Base-by-base conservation (phyloP, 352 stramenopile species). In the Phytopythium delawarense region DNA sequence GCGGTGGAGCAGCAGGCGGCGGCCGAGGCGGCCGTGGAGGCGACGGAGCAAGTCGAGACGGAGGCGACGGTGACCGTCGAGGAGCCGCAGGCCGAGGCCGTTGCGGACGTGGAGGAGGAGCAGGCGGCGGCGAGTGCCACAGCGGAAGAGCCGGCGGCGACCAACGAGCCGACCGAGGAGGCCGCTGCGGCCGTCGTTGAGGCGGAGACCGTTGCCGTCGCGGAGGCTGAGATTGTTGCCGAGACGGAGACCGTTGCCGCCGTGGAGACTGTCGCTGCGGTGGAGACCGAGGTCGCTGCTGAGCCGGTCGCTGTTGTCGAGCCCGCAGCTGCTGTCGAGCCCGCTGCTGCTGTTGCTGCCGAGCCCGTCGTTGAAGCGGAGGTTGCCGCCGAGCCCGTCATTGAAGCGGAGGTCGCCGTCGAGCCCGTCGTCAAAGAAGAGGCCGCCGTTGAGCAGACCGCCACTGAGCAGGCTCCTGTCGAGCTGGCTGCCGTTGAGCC, bases 81-180 rank as follows among this genome's bases (percentile, higher is more conserved):
- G 32, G 61, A 49, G 35, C n/a, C 57, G 44, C 30, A 25, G 23
- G 25, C 30, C 51, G 16, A 37, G 23, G 1, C 48, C 4, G 28
- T 12, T 8, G 23, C 23, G 12, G 48, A 37, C 4, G 48, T 30
- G n/a, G 6, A 49, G 37, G 30, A 52, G 11, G 61, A 48, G 34
- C 40, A 59, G 42, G 35, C 48, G 28, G 20, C 40, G 6, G 61
- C 59, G 28, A 57, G 50, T 16, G 50, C 50, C 7, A 57, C 50
- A 16, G 28, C 50, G 28, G 50, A 57, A 28, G 50, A 57, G 50
- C 50, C 28, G 1, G n/a, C 40, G 21, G 37, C 25, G 13, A 25
- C 55, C 2, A 49, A 61, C 15, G 55, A 61, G 44, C 4, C 30
- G 18, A 37, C 55, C 1, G 55, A n/a, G 6, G 55, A 51, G 39